Evolutionary conservation across 805 yeast species (phyloP).

Genomic region (Yamadazyma akitaensis): DNA sequence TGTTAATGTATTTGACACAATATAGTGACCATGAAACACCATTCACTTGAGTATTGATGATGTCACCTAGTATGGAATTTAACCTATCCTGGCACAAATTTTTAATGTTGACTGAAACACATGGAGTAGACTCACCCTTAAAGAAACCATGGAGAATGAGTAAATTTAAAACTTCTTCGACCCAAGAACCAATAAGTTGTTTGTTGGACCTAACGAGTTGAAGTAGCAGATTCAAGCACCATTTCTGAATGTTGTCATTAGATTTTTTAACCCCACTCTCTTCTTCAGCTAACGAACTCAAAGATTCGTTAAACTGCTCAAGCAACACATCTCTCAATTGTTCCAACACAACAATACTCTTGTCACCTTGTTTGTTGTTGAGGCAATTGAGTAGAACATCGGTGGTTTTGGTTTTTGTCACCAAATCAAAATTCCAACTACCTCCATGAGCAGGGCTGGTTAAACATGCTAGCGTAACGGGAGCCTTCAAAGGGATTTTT

Average conservation of each 20-base stretch:
- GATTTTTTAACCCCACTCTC: constrained; percentile 21
- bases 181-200: constrained; percentile 18
- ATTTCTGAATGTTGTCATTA: constrained; percentile 42
- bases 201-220: constrained; percentile 50
- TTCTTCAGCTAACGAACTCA: constrained; percentile 4
- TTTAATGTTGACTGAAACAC: constrained; percentile 33
- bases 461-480: constrained; percentile 24
- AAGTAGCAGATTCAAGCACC: constrained; percentile 59
- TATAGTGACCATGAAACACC: constrained; percentile 61
- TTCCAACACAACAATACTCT: constrained; percentile 18
- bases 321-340: constrained; percentile 23
- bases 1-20: constrained; percentile 39
- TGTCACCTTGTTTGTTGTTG: constrained; percentile 9
- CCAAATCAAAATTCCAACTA: constrained; percentile 66
- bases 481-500: constrained; percentile 38
- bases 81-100: constrained; percentile 58
- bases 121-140: constrained; percentile 13
- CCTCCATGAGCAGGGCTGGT: constrained; percentile 41
- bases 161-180: constrained; percentile 36
- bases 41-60: constrained; percentile 43
- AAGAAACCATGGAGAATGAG: constrained; percentile 44
- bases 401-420: constrained; percentile 70
- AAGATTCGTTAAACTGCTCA: constrained; percentile 20
- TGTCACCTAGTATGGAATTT: constrained; percentile 62
- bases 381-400: constrained; percentile 33